Conservation (phyloP, 1,139 yeast genomes). For the Schizosaccharomyces versatilis region DNA sequence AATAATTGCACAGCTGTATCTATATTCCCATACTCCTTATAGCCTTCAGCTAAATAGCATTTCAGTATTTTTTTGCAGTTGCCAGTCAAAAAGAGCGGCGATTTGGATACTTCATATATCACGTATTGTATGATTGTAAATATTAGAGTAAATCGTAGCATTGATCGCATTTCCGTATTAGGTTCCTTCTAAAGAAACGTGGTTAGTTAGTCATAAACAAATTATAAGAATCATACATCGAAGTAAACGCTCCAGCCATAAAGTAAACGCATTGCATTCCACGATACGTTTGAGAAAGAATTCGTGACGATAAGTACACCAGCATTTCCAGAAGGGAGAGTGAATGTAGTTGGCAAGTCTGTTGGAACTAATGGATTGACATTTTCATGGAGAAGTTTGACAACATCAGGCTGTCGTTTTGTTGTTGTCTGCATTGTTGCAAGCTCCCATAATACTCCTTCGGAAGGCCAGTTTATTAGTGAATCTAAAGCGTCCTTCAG, state of each 20-base stretch:
- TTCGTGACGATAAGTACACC: not conserved
- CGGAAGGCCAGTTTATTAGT: not conserved
- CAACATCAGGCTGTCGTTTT: not conserved
- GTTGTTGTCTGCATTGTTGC: not conserved
- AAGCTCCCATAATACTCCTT: not conserved
- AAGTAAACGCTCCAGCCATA: slow-evolving; percentile 1
- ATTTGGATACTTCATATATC: not conserved
- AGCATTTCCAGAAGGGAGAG: too few relatives aligned
- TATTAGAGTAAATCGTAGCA: not conserved
- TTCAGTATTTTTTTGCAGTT: not conserved
- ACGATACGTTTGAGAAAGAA: not conserved
- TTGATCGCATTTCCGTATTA: too few relatives aligned
- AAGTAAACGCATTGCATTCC: not conserved
- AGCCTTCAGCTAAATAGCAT: not conserved
- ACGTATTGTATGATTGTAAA: not conserved
- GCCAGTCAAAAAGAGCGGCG: not conserved
- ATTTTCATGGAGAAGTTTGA: not conserved
- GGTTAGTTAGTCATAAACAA: not conserved
- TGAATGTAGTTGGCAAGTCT: too few relatives aligned
- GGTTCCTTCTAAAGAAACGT: too few relatives aligned
- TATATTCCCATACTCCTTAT: not conserved
- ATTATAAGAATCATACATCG: not conserved
- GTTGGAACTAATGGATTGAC: too few relatives aligned
- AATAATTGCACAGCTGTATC: not conserved
- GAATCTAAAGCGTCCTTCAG: too few relatives aligned